These are phyloP conservation scores for Dillenia suffruticosa DNA, from an alignment of 164 flowering plant genomes.

Conservation along the genomic window DNA sequence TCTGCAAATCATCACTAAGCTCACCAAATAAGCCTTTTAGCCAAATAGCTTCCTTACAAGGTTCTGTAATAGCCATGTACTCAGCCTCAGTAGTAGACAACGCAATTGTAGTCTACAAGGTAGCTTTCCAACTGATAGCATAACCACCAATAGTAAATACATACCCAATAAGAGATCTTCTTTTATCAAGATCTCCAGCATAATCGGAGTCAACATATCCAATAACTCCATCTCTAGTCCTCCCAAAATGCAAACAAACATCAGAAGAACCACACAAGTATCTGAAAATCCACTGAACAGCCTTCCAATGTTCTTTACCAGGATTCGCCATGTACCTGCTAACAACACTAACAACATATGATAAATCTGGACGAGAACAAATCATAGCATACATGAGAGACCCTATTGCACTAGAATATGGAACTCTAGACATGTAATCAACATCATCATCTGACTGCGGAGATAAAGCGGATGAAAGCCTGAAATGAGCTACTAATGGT, in stretches of 20 bases:
- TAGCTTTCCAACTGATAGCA: not conserved
- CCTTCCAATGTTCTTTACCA: too few relatives aligned
- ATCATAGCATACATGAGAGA: not conserved
- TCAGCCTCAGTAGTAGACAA: not conserved
- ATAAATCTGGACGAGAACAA: not conserved
- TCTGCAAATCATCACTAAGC: too few relatives aligned
- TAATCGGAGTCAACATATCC: not conserved
- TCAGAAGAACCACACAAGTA: not conserved
- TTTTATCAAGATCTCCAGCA: not conserved
- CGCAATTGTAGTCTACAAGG: not conserved
- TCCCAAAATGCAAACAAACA: not conserved
- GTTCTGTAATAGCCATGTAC: not conserved
- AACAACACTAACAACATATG: too few relatives aligned
- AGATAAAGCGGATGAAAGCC: not conserved
- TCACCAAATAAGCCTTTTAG: too few relatives aligned
- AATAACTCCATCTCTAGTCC: not conserved
- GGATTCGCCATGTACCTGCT: too few relatives aligned
- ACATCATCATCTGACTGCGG: not conserved
- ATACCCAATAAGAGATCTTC: too few relatives aligned
- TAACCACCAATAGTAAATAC: too few relatives aligned
- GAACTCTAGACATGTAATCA: constrained; percentile 2
- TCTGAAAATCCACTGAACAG: too few relatives aligned
- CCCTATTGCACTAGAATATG: constrained; percentile 4
- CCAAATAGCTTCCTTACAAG: too few relatives aligned
- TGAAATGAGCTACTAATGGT: not conserved